Evolutionary conservation across 768 basidiomycete species (phyloP), one percentile per base, ranked within the genome.

Genomic region (Termitomyces sp.): DNA sequence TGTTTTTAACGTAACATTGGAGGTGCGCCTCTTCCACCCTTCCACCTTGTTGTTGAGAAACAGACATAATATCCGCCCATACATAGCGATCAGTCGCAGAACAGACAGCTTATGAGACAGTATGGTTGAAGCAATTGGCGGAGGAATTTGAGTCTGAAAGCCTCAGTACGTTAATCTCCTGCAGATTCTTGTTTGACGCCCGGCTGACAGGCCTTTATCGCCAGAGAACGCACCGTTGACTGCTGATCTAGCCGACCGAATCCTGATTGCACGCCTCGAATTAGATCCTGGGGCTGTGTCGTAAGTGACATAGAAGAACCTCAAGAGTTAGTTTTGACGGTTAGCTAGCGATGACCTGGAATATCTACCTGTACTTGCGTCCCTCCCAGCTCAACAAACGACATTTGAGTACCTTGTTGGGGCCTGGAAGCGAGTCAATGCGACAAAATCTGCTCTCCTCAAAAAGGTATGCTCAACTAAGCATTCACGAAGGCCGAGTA

Each of bases 331-430:
- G 32, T 33, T 42, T 14, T 43, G 12, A 53, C n/a, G 18, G 24
- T 16, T 49, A 14, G 22, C 9, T 27, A 93, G 88, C 50, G 85
- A 87, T 67, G 90, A 92, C 62, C 70, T 87, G n/a, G 89, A 91
- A 22, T 89, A 84, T 68, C 74, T 88, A 36, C 76, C 86, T 5
- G 85, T 91, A 18, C 71, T 92, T 1, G 89, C 89, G 3, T 89
- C 88, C 24, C 75, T 98, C 18, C 93, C 94, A 9, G 62, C 82
- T 8, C 73, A 86, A 55, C 86, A 93, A 70, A 94, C 95, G 0
- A 80, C 85, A 0, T 93, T 96, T 58, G 93, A 97, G 67, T 98
- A 93, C 69, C 79, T 99, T 24, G 81, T 93, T 9, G 89, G 89
- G 20, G 89, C 90, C 66, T 99, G 96, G 96, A 94, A 92, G 72